These are phyloP conservation scores for Casaregolazyma lundiana DNA, from an alignment of 1,139 yeast genomes.

Conservation along the genomic window DNA sequence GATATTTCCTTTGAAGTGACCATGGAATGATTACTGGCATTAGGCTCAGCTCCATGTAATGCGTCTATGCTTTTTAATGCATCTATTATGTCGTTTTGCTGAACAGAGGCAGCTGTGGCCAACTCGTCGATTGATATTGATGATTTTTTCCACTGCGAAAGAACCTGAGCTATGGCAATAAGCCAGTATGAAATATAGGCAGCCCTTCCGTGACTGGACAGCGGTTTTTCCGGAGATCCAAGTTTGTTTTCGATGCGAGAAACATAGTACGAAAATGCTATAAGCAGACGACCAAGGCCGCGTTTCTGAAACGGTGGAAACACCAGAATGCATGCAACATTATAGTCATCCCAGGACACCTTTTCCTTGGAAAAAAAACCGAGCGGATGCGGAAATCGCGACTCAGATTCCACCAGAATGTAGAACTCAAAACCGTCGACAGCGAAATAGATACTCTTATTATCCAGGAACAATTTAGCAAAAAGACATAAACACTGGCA, in stretches of 20 bases:
- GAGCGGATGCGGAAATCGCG: slow-evolving; percentile 36
- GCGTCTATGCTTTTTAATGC: slow-evolving; percentile 56
- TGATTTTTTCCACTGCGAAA: slow-evolving; percentile 25
- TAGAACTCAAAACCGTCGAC: slow-evolving; percentile 78
- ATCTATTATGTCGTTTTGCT: slow-evolving; percentile 61
- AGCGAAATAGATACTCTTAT: slow-evolving; percentile 79
- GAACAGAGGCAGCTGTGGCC: slow-evolving; percentile 59
- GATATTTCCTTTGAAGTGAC: not conserved
- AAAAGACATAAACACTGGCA: slow-evolving; percentile 80
- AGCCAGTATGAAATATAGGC: slow-evolving; percentile 82
- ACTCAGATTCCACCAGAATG: slow-evolving; percentile 38
- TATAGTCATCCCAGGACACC: slow-evolving; percentile 77
- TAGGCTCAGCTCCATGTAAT: slow-evolving; percentile 8
- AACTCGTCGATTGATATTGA: slow-evolving; percentile 48
- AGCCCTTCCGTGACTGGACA: slow-evolving; percentile 72
- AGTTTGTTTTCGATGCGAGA: slow-evolving; percentile 38
- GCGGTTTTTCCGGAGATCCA: slow-evolving; percentile 85
- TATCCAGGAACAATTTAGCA: slow-evolving; percentile 85
- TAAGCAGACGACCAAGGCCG: slow-evolving; percentile 70
- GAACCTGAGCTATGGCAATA: slow-evolving; percentile 41
- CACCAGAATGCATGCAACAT: slow-evolving; percentile 83
- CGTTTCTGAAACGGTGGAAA: slow-evolving; percentile 89
- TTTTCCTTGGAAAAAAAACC: slow-evolving; percentile 91
- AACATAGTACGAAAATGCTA: slow-evolving; percentile 72
- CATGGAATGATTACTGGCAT: not conserved